Evolutionary conservation across 352 stramenopile genomes (phyloP), one percentile per base, ranked within the genome.

Genomic region (Pelagophyceae sp.): DNA sequence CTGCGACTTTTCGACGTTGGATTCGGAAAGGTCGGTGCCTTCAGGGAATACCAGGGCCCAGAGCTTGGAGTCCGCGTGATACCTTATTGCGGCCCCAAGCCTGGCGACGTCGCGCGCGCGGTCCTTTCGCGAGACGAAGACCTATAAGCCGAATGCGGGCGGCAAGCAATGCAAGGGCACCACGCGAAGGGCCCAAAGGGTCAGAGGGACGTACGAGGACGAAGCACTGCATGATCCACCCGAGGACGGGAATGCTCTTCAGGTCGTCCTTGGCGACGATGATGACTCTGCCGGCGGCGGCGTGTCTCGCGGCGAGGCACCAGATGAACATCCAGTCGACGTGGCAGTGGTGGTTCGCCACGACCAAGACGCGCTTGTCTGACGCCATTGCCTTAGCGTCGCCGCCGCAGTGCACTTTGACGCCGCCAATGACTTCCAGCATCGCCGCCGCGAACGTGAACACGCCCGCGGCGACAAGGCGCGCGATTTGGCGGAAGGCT

Each of bases 281-380:
- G 65, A 85, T 85, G 58, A 93, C 78, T 31, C 85, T 81, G 54
- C 86, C 80, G 45, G 90, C 82, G 60, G 83, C 84, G 15, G 78
- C 76, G 29, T 82, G 89, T 35, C 88, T 82, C 78, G 89, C 81
- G 15, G 86, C 83, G 33, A 93, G 78, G 58, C 82, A 87, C 89
- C 89, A 93, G 50, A 92, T 77, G 37, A 92, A 79, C 88, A 92
- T 92, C 88, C 88, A 92, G 81, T 93, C 89, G 72, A 92, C 89
- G 76, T 87, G 87, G 77, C 87, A 92, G 75, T 88, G 88, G 72
- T 93, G 89, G 78, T 92, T 93, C 6, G 82, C 85, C 37, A 92
- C 75, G 88, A 88, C 92, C 51, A 93, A 38, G 15, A 87, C 89
- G 58, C 86, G 85, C 77, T 91, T 86, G 51, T 83, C 84, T 0